phyloP scores from a whole-genome alignment of 116 monocot genomes.

The Zostera marina region DNA sequence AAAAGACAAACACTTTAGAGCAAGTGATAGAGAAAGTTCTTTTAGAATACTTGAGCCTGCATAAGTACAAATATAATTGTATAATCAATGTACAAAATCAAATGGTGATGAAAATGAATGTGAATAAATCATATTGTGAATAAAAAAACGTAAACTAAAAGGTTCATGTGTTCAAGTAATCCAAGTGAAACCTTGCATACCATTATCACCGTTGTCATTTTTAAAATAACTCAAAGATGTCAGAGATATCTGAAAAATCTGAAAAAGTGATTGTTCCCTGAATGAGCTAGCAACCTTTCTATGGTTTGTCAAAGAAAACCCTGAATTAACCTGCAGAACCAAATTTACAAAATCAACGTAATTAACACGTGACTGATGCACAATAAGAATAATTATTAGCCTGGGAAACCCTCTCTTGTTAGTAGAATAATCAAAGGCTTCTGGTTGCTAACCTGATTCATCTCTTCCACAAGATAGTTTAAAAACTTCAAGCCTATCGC shows the following conservation, averaged over 20 bases:
- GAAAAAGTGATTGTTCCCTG: conserved; percentile 78
- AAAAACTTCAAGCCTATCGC: conserved; percentile 91
- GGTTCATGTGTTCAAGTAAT: neutral
- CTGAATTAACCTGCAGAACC: conserved; percentile 41
- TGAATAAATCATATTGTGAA: conserved; percentile 1
- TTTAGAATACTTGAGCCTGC: conserved; percentile 55
- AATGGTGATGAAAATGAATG: conserved; percentile 3
- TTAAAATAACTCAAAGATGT: conserved; percentile 71
- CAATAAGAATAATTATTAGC: neutral
- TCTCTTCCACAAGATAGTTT: conserved; percentile 82
- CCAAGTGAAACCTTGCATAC: conserved; percentile 32
- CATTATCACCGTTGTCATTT: conserved; percentile 62
- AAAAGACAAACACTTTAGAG: conserved; percentile 75
- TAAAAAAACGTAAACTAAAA: too few relatives aligned
- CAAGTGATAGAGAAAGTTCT: conserved; percentile 61
- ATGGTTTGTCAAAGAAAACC: conserved; percentile 62
- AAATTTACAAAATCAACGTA: neutral
- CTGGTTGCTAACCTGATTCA: conserved; percentile 65
- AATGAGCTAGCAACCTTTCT: conserved; percentile 65
- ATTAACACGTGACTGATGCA: too few relatives aligned
- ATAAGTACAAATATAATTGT: conserved; percentile 1
- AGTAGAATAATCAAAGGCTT: neutral
- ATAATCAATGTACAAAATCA: neutral
- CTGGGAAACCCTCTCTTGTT: neutral
- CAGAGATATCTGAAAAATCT: conserved; percentile 92